Evolutionary conservation across 1,284 basidiomycete species (phyloP), one percentile per base, ranked within the genome.

Genomic region (Austroboletus rostrupii): DNA sequence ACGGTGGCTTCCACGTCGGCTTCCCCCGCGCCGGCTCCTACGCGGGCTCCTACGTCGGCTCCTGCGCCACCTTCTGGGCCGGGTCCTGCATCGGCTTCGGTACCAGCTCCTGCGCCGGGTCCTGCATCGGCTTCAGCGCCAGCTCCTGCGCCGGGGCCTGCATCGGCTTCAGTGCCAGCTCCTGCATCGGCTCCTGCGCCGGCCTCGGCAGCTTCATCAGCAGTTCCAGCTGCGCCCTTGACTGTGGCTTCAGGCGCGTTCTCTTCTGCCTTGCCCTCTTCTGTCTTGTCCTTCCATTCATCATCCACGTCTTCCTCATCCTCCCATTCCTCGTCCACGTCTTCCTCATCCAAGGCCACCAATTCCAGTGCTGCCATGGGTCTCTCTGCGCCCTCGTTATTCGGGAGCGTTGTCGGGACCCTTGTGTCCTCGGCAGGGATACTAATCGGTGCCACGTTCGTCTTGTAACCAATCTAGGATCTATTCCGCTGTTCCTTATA

Each of bases 341-440:
- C 54, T 9, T 21, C 36, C 1, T 44, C 55, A 1, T 17, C 36
- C 1, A 42, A 54, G 35, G 37, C 59, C 8, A 20, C 49, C 3
- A 41, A 39, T 10, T 28, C 42, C 0, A 53, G 55, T 10, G 65
- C 53, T 21, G 67, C 65, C 16, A 47, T 54, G 21, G 50, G 45
- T 3, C 47, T 62, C 5, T 36, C 44, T 0, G 52, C 35, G 1
- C 54, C 64, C 0, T 33, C 64, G 37, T 54, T 62, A 1, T 50
- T 65, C 8, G 49, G 49, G 1, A 38, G 48, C 6, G 8, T 61
- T 8, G 26, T 68, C 0, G 60, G 64, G 5, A 54, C 53, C n/a
- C 49, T 69, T 5, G 45, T 67, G 20, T 55, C 58, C 9, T 61
- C 64, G 1, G 64, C 58, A 16, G 67, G 62, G 12, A 53, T 50